phyloP scores from a whole-genome alignment of 352 stramenopile species.

The Pythium diclinum region DNA sequence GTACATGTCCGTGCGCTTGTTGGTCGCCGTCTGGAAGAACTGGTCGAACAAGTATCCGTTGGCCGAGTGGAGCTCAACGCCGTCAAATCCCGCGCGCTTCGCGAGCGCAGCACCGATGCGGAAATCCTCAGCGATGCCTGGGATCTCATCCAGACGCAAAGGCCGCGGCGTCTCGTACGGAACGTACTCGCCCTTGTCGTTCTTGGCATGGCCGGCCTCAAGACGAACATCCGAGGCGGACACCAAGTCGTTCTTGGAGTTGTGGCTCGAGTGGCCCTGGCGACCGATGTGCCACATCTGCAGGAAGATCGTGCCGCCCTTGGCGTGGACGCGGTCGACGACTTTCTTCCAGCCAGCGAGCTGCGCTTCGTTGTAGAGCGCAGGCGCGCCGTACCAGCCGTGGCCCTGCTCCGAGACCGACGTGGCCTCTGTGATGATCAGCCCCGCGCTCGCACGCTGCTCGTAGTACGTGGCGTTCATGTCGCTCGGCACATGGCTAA shows the following conservation, averaged over 20 bases:
- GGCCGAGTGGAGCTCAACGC: slow-evolving; percentile 64
- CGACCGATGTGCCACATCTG: slow-evolving; percentile 74
- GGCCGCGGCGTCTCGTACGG: slow-evolving; percentile 37
- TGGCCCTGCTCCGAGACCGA: not conserved
- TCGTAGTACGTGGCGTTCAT: slow-evolving; percentile 29
- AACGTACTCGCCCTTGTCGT: slow-evolving; percentile 15
- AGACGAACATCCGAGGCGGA: slow-evolving; percentile 25
- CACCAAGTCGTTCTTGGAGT: slow-evolving; percentile 30
- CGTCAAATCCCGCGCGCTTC: slow-evolving; percentile 42
- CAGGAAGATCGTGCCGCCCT: slow-evolving; percentile 29
- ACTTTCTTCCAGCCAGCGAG: not conserved
- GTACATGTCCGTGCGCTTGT: slow-evolving; percentile 68
- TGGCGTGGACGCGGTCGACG: not conserved
- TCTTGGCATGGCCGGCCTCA: not conserved
- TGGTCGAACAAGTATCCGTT: slow-evolving; percentile 89
- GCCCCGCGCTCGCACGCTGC: slow-evolving; percentile 12
- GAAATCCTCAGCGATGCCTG: slow-evolving; percentile 50
- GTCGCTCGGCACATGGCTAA: slow-evolving; percentile 4
- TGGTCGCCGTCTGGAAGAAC: slow-evolving; percentile 62
- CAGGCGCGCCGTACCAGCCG: slow-evolving; percentile 9
- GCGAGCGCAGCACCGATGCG: slow-evolving; percentile 26
- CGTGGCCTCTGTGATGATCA: slow-evolving; percentile 9
- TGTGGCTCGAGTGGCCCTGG: slow-evolving; percentile 37
- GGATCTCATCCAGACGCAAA: slow-evolving; percentile 63
- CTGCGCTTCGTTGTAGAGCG: slow-evolving; percentile 28